Conservation (phyloP, 2,329 filamentous ascomycete species). For the Sporothrix pallida region DNA sequence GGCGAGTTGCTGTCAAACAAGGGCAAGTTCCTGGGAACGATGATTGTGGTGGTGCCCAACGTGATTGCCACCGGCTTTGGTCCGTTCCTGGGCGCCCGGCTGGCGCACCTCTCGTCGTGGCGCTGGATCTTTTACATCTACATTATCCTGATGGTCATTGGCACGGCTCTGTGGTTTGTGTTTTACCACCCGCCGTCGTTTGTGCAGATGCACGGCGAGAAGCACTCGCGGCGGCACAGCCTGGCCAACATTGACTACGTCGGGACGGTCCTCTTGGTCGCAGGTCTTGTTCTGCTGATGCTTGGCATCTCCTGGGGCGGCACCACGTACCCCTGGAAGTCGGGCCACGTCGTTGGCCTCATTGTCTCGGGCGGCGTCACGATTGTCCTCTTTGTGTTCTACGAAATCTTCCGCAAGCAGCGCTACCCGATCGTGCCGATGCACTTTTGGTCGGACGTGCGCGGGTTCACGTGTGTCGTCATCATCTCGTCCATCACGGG, state of each 20-base stretch:
- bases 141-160: neutral
- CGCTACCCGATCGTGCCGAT: constrained; percentile 3
- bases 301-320: constrained; percentile 48
- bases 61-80: neutral
- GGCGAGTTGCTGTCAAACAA: constrained; percentile 7
- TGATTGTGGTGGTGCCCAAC: constrained; percentile 4
- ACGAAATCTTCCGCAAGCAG: constrained; percentile 12
- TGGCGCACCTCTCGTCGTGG: neutral
- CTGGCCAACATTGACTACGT: constrained; percentile 14
- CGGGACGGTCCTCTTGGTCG: neutral
- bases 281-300: constrained; percentile 37
- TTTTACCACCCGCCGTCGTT: constrained; percentile 8
- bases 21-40: neutral
- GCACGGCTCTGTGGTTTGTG: neutral
- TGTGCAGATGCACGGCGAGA: constrained; percentile 17
- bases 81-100: neutral
- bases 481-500: constrained; percentile 11
- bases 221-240: neutral
- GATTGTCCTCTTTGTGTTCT: neutral
- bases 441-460: constrained; percentile 9
- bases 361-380: constrained; percentile 6
- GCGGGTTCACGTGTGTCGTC: constrained; percentile 1
- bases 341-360: neutral
- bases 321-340: constrained; percentile 43
- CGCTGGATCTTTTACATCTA: constrained; percentile 11